Base-by-base conservation (phyloP, 345 rosid species). In the Populus alba region DNA sequence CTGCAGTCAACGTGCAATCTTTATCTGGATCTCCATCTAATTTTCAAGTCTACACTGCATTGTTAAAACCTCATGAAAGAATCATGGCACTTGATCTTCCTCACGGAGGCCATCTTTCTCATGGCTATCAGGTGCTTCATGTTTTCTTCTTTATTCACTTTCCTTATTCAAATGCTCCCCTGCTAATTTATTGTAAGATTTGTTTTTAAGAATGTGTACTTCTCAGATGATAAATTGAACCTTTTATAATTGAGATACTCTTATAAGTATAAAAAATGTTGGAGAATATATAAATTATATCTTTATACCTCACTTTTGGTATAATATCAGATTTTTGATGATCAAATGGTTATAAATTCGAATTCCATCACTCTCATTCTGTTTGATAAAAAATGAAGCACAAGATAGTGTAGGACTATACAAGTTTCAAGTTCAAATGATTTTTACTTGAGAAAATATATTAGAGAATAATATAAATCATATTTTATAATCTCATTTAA, bases 1-100 rank as follows among this genome's bases (percentile, higher is more conserved):
- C 81, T 84, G 81, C 89, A 96, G 99, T 96, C 78, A 96, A 96
- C 83, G 99, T 96, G 82, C 99, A 96, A 85, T 83, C 98, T 39
- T 90, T 96, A 33, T 96, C 99, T 73, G 98, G 99, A 55, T 96
- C 99, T 83, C 99, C 99, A 17, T 70, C 99, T 17, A 96, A 96
- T 72, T 96, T 96, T 80, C 99, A 96, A 77, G 99, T 96, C 51
- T 96, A 96, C 81, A 92, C 99, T 77, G 99, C 97, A 33, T 86
- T 94, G 77, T 84, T 96, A 62, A 96, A 94, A 81, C 87, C 99
- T 84, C 99, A 96, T 82, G 99, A 96, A 0, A 91, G 99, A 88
- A 96, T 96, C 84, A 96, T 96, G 99, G 99, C 99, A 9, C 99
- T 96, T 78, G 99, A 96, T 86, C 99, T 96, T 79, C 98, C 99